Conservation (phyloP, 2,329 filamentous ascomycete genomes). For the Fusarium concolor region DNA sequence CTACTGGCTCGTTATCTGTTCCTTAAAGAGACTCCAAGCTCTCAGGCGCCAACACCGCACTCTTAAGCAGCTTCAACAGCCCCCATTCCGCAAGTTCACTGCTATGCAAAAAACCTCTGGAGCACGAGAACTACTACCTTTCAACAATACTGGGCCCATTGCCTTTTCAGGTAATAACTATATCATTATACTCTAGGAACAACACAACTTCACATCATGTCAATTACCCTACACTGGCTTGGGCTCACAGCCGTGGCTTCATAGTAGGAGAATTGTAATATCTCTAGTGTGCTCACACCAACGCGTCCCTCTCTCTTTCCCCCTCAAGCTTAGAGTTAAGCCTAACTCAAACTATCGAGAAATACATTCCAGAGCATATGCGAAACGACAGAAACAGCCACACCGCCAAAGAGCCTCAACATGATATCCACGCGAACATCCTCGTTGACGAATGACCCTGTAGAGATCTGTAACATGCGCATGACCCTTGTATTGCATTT, state of each 20-base stretch:
- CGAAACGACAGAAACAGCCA: neutral
- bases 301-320: neutral
- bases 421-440: neutral
- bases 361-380: neutral
- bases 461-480: constrained; percentile 16
- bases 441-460: constrained; percentile 13
- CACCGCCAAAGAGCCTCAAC: constrained; percentile 33
- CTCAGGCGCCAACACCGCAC: too few species aligned
- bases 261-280: neutral
- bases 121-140: too few species aligned
- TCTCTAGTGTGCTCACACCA: neutral
- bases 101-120: too few species aligned
- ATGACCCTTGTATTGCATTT: constrained; percentile 21
- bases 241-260: neutral
- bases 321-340: neutral
- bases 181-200: too few species aligned
- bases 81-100: too few species aligned
- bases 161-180: neutral
- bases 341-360: neutral
- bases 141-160: too few species aligned
- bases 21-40: too few species aligned
- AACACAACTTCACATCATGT: neutral
- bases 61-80: too few species aligned
- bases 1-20: too few species aligned
- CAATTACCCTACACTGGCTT: neutral